These are phyloP conservation scores for Nephelium lappaceum DNA, from an alignment of 345 rosid species.

Conservation along the genomic window DNA sequence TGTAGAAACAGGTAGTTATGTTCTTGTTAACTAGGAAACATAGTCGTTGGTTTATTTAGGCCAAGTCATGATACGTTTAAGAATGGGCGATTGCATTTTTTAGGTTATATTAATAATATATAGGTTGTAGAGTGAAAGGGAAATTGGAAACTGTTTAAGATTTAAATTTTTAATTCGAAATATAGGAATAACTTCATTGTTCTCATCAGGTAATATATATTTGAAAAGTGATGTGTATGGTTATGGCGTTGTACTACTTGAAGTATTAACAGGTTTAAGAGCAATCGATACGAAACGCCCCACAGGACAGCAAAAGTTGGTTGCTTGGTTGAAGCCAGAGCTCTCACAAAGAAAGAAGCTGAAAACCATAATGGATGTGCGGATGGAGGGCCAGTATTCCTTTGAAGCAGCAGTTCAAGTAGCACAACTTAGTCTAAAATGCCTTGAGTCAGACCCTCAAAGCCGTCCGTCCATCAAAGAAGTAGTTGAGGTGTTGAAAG, in stretches of 20 bases:
- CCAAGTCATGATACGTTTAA: too few relatives aligned
- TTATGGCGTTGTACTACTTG: slow-evolving; percentile 62
- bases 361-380: slow-evolving; percentile 43
- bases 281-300: slow-evolving; percentile 46
- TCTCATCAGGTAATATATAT: slow-evolving; percentile 52
- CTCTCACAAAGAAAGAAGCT: slow-evolving; percentile 41
- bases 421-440: slow-evolving; percentile 44
- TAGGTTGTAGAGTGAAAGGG: too few relatives aligned
- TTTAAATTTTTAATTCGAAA: too few relatives aligned
- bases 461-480: slow-evolving; percentile 62
- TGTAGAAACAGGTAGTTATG: slow-evolving; percentile 53
- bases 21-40: neutral
- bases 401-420: slow-evolving; percentile 43
- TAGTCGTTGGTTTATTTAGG: too few relatives aligned
- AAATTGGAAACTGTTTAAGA: too few relatives aligned
- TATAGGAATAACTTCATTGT: too few relatives aligned
- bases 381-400: slow-evolving; percentile 54
- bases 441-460: slow-evolving; percentile 48
- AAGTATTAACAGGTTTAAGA: slow-evolving; percentile 53
- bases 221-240: slow-evolving; percentile 72
- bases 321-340: slow-evolving; percentile 54
- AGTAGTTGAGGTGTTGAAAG: slow-evolving; percentile 48
- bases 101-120: too few relatives aligned
- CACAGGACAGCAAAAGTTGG: slow-evolving; percentile 41
- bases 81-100: too few relatives aligned